A percentile compares a stretch with the other conserved stretches of the same genome.
Conservation (phyloP, 805 yeast genomes). For the Phaffomyces opuntiae region DNA sequence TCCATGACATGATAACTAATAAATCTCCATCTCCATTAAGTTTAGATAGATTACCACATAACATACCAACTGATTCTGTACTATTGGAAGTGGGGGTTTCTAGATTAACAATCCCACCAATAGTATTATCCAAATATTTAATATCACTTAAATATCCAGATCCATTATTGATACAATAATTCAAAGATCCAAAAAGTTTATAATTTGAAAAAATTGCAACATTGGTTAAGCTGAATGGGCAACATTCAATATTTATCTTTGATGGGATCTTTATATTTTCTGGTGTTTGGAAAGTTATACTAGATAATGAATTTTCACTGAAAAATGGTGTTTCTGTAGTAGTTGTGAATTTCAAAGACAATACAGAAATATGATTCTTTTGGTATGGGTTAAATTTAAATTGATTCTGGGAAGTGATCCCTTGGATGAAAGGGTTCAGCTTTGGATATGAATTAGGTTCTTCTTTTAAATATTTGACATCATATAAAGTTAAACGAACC, state of each 20-base stretch:
- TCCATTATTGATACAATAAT: conserved; percentile 10
- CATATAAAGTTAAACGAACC: conserved; percentile 10
- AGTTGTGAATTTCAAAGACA: conserved; percentile 13
- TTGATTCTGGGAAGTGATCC: conserved; percentile 7
- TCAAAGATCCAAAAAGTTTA: conserved; percentile 15
- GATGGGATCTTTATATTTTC: conserved; percentile 11
- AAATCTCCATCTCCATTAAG: conserved; percentile 25
- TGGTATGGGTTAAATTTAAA: conserved; percentile 17
- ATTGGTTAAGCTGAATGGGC: conserved; percentile 25
- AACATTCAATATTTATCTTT: conserved; percentile 16
- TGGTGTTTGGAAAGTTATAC: conserved; percentile 9
- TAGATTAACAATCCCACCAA: conserved; percentile 20
- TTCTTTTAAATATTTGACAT: conserved; percentile 1
- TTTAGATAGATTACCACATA: conserved; percentile 18
- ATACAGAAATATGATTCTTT: conserved; percentile 7
- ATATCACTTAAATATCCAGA: conserved; percentile 19
- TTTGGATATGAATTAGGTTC: background rate
- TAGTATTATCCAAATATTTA: conserved; percentile 22
- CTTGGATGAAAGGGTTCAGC: conserved; percentile 4
- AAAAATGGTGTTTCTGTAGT: conserved; percentile 9
- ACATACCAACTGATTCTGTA: conserved; percentile 17
- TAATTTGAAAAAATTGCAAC: conserved; percentile 22
- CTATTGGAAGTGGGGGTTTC: background rate
- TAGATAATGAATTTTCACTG: conserved; percentile 4
- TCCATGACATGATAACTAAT: conserved; percentile 20